These are phyloP conservation scores for Dunaliella primolecta DNA, from an alignment of 139 green algal genomes.

Conservation along the genomic window DNA sequence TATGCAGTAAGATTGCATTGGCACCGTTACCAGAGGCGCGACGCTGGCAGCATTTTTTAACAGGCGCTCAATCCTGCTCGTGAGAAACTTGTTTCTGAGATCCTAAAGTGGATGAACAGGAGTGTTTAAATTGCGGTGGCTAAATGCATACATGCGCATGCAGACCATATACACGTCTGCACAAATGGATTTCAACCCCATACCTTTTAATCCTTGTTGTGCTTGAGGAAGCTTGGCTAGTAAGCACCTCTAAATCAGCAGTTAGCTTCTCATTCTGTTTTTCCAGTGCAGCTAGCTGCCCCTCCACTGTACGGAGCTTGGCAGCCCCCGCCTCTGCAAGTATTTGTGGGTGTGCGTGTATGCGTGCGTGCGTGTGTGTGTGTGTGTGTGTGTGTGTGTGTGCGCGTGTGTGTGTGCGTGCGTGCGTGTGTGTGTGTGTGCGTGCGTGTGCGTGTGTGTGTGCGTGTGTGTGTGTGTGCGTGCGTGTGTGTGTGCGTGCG, in stretches of 20 bases:
- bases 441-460: background rate
- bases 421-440: background rate
- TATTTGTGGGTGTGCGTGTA: background rate
- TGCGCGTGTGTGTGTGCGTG: background rate
- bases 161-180: too few species aligned
- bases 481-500: too few species aligned
- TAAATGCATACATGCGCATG: too few species aligned
- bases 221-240: background rate
- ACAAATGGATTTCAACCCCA: too few species aligned
- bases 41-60: too few species aligned
- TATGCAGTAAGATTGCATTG: too few species aligned
- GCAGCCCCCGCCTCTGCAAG: background rate
- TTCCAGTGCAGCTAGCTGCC: background rate
- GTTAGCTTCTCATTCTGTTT: background rate
- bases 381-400: conserved; percentile 9
- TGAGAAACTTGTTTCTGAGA: too few species aligned
- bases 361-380: background rate
- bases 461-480: too few species aligned
- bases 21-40: too few species aligned
- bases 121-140: too few species aligned
- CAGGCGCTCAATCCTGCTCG: too few species aligned
- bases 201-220: background rate
- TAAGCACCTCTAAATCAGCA: background rate
- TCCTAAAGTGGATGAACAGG: too few species aligned
- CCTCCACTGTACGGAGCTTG: background rate